These are phyloP conservation scores for Osmanthus fragrans DNA, from an alignment of 257 asterid genomes.

Conservation along the genomic window DNA sequence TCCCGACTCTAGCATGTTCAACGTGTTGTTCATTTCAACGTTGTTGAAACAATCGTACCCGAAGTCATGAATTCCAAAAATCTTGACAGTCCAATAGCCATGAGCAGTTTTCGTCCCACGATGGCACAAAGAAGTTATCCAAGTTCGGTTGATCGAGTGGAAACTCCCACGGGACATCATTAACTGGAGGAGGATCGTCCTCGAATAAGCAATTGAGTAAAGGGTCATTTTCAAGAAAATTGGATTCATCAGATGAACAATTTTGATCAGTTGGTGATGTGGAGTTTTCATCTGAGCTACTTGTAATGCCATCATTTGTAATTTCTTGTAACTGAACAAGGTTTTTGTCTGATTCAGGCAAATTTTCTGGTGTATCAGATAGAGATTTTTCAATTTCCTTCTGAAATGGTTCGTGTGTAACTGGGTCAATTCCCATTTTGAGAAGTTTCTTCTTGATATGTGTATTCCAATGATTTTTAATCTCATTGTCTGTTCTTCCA, in stretches of 20 bases:
- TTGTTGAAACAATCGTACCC: slow-evolving; percentile 44
- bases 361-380: not conserved
- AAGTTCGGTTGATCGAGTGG: slow-evolving; percentile 26
- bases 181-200: slow-evolving; percentile 33
- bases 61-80: slow-evolving; percentile 78
- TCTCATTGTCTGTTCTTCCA: slow-evolving; percentile 92
- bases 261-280: slow-evolving; percentile 44
- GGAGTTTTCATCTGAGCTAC: slow-evolving; percentile 34
- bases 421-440: slow-evolving; percentile 89
- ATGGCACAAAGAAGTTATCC: not conserved
- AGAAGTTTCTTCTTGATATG: slow-evolving; percentile 90
- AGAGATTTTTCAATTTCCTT: slow-evolving; percentile 29
- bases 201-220: slow-evolving; percentile 48
- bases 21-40: slow-evolving; percentile 35
- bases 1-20: slow-evolving; percentile 31
- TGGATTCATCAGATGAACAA: slow-evolving; percentile 18
- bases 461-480: slow-evolving; percentile 95
- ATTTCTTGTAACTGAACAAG: slow-evolving; percentile 13
- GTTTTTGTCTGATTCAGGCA: slow-evolving; percentile 22
- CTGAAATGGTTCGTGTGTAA: slow-evolving; percentile 71
- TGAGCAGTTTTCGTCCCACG: slow-evolving; percentile 55
- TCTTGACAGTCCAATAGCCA: slow-evolving; percentile 80
- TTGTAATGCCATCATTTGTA: not conserved
- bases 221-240: slow-evolving; percentile 45
- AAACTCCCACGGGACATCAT: slow-evolving; percentile 45